A percentile compares a stretch with the other conserved stretches of the same genome.
Conservation (phyloP, 2,329 filamentous ascomycete species). For the Lojkania enalia region DNA sequence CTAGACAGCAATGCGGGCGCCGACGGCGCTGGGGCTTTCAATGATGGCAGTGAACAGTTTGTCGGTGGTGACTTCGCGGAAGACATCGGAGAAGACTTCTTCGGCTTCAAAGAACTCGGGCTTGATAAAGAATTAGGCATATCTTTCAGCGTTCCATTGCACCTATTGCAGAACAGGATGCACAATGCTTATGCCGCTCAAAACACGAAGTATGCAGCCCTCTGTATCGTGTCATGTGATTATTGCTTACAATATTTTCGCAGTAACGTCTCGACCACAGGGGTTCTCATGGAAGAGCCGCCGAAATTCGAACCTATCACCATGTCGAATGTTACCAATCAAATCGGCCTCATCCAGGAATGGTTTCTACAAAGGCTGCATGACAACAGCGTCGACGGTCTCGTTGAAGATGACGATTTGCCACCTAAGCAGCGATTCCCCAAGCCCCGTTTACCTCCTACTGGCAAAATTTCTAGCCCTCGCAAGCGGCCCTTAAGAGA, state of each 20-base stretch:
- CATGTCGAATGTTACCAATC: slow-evolving; percentile 71
- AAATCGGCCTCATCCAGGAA: slow-evolving; percentile 86
- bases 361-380: slow-evolving; percentile 91
- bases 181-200: slow-evolving; percentile 83
- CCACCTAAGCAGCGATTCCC: slow-evolving; percentile 83
- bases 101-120: slow-evolving; percentile 94
- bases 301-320: slow-evolving; percentile 76
- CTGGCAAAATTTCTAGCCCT: slow-evolving; percentile 83
- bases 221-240: slow-evolving; percentile 3
- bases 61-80: slow-evolving; percentile 96
- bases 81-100: slow-evolving; percentile 98
- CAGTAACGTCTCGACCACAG: slow-evolving; percentile 61
- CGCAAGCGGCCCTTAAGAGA: slow-evolving; percentile 82
- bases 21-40: slow-evolving; percentile 89
- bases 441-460: slow-evolving; percentile 66
- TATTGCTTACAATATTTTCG: slow-evolving; percentile 41
- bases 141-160: slow-evolving; percentile 86
- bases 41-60: slow-evolving; percentile 96
- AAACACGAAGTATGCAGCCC: slow-evolving; percentile 57
- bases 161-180: slow-evolving; percentile 89
- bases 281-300: slow-evolving; percentile 68
- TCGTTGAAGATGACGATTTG: slow-evolving; percentile 93
- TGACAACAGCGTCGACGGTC: slow-evolving; percentile 76
- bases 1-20: slow-evolving; percentile 72
- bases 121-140: slow-evolving; percentile 90